Percentiles rank a stretch among this genome's conserved stretches.
These are phyloP conservation scores for Tricholoma saponaceum DNA, from an alignment of 768 basidiomycete genomes.

Conservation along the genomic window DNA sequence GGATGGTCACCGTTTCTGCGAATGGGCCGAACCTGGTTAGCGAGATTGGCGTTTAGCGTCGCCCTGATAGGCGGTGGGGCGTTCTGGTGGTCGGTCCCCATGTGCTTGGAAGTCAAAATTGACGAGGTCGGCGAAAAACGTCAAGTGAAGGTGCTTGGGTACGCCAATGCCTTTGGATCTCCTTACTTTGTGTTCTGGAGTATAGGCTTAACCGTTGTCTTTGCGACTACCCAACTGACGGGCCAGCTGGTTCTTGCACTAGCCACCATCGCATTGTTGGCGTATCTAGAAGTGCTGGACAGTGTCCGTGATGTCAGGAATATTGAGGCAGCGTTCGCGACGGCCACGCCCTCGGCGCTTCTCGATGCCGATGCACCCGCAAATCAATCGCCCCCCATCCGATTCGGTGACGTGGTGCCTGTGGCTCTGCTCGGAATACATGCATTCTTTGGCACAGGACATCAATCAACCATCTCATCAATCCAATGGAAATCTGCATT, in stretches of 20 bases:
- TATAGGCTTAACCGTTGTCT: slow-evolving; percentile 57
- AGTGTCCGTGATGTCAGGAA: slow-evolving; percentile 68
- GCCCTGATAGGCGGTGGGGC: slow-evolving; percentile 49
- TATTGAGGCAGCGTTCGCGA: slow-evolving; percentile 48
- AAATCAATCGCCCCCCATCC: slow-evolving; percentile 30
- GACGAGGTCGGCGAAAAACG: slow-evolving; percentile 23
- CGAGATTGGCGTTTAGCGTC: slow-evolving; percentile 49
- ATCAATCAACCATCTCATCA: slow-evolving; percentile 84
- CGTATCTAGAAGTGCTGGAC: slow-evolving; percentile 78
- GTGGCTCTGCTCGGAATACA: slow-evolving; percentile 75
- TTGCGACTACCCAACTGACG: slow-evolving; percentile 68
- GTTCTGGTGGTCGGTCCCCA: slow-evolving; percentile 70
- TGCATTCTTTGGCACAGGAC: slow-evolving; percentile 85
- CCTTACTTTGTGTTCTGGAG: slow-evolving; percentile 83
- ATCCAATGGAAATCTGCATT: slow-evolving; percentile 97
- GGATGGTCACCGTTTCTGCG: slow-evolving; percentile 44
- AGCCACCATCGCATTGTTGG: slow-evolving; percentile 60
- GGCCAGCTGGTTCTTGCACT: slow-evolving; percentile 78
- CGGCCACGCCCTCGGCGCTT: slow-evolving; percentile 40
- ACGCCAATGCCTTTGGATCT: slow-evolving; percentile 86
- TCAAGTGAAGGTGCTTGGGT: slow-evolving; percentile 69
- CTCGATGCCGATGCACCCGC: slow-evolving; percentile 29
- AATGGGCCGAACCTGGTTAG: slow-evolving; percentile 53
- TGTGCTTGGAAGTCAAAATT: slow-evolving; percentile 65
- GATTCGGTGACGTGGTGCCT: slow-evolving; percentile 67